Percentiles rank a stretch among this genome's conserved stretches.
These are phyloP conservation scores for Theileria parva DNA, from an alignment of 169 alveolate genomes.

Conservation along the genomic window DNA sequence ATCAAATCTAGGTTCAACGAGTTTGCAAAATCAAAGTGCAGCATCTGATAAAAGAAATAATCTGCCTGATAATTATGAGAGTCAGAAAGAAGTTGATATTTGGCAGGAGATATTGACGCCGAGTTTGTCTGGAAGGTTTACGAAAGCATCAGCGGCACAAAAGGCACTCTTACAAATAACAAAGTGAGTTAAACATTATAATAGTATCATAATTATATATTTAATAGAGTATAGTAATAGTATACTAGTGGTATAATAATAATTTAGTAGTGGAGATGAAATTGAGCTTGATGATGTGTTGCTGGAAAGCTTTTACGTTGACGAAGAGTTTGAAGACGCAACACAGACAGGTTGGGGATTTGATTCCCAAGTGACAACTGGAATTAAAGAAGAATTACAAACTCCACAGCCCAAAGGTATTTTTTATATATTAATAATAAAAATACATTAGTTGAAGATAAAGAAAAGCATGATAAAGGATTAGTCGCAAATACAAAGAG, in stretches of 20 bases:
- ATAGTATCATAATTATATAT: too few relatives aligned
- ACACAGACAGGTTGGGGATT: conserved; percentile 51
- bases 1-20: conserved; percentile 36
- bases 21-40: neutral
- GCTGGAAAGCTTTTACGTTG: conserved; percentile 60
- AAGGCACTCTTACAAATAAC: conserved; percentile 19
- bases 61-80: neutral
- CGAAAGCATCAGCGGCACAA: conserved; percentile 56
- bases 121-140: conserved; percentile 47
- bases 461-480: conserved; percentile 27
- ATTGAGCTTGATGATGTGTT: conserved; percentile 57
- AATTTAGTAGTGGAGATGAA: conserved; percentile 23
- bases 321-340: conserved; percentile 48
- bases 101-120: conserved; percentile 63
- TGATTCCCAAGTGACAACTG: conserved; percentile 46
- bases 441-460: neutral
- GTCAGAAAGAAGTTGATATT: conserved; percentile 17
- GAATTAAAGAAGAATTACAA: conserved; percentile 12
- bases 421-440: too few relatives aligned
- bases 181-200: neutral
- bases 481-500: conserved; percentile 45
- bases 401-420: conserved; percentile 2
- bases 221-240: neutral
- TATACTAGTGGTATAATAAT: too few relatives aligned
- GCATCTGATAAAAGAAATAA: neutral